Conservation (phyloP, 371 early-diverging fungal species). For the Mortierella sp. region DNA sequence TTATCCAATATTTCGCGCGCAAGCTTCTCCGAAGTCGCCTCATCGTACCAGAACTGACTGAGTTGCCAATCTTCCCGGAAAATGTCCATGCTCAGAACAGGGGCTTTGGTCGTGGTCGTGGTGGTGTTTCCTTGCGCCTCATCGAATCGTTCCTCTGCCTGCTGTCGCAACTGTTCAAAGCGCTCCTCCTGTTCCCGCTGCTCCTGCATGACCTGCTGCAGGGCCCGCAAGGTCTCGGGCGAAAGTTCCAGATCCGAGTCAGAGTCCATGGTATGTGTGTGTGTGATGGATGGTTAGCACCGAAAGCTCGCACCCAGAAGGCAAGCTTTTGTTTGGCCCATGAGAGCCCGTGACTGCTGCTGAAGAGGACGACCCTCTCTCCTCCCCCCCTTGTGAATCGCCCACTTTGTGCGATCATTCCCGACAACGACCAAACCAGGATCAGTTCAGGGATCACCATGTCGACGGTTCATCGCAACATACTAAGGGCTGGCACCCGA, state of each 20-base stretch:
- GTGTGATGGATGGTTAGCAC: too few relatives aligned
- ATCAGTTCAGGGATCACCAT: neutral
- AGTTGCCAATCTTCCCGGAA: slow-evolving; percentile 81
- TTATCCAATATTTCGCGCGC: slow-evolving; percentile 62
- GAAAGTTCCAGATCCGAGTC: slow-evolving; percentile 58
- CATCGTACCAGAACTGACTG: slow-evolving; percentile 79
- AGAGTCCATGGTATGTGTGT: slow-evolving; percentile 16
- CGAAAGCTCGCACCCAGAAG: too few relatives aligned
- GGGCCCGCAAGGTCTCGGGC: slow-evolving; percentile 61
- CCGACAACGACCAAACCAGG: neutral
- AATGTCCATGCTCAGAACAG: slow-evolving; percentile 59
- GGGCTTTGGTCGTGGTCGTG: slow-evolving; percentile 17
- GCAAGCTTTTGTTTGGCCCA: too few relatives aligned
- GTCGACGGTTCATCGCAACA: neutral
- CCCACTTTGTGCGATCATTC: too few relatives aligned
- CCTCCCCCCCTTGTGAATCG: too few relatives aligned
- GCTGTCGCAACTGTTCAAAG: slow-evolving; percentile 64
- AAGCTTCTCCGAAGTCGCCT: slow-evolving; percentile 62
- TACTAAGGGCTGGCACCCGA: neutral
- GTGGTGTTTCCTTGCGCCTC: slow-evolving; percentile 22
- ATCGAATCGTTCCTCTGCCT: slow-evolving; percentile 62
- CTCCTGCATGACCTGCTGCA: slow-evolving; percentile 71
- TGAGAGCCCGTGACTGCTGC: too few relatives aligned
- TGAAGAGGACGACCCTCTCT: too few relatives aligned
- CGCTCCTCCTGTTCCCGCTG: slow-evolving; percentile 63